Base-by-base conservation (phyloP, 805 yeast species). In the Pichia exigua region DNA sequence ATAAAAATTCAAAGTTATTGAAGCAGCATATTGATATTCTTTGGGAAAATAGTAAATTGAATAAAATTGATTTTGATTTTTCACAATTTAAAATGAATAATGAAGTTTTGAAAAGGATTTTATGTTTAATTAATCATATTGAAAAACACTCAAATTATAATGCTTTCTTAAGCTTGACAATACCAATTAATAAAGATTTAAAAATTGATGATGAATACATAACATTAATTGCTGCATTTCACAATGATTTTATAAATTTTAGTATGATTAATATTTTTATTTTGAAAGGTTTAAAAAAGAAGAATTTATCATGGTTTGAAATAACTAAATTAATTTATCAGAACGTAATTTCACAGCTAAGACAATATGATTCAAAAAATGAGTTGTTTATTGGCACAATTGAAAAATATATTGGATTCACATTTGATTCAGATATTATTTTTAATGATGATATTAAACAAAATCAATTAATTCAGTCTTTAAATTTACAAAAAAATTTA, bases 11-110 rank as follows among this genome's bases (percentile, higher is more conserved):
- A 2, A 35, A 30, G 9, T 18, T 21, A 4, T 26, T 52, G 2
- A 45, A 38, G 26, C 39, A 48, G 2, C 49, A 52, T 22, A 20
- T 52, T 7, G 51, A 52, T 30, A 52, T 52, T 2, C 21, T 52
- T 13, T 45, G 45, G 44, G 47, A 42, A 7, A 52, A 52, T 44
- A 42, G 42, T 26, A 52, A 52, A 44, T 30, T 52, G 5, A 4
- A 41, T 12, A 52, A 51, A 18, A 20, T 52, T 8, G 49, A 52
- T 45, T 45, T 52, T 13, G 52, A 52, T 30, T 52, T 52, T 32
- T 43, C 52, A 13, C 54, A 52, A n/a, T 52, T 42, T 35, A 48
- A 38, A 39, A 48, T 52, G 18, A 42, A 40, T 6, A 18, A 45
- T 24, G 47, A 44, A 6, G 39, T 48, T 4, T 8, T 52, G 13